Base-by-base conservation (phyloP, 805 yeast genomes). In the Saturnispora sekii region DNA sequence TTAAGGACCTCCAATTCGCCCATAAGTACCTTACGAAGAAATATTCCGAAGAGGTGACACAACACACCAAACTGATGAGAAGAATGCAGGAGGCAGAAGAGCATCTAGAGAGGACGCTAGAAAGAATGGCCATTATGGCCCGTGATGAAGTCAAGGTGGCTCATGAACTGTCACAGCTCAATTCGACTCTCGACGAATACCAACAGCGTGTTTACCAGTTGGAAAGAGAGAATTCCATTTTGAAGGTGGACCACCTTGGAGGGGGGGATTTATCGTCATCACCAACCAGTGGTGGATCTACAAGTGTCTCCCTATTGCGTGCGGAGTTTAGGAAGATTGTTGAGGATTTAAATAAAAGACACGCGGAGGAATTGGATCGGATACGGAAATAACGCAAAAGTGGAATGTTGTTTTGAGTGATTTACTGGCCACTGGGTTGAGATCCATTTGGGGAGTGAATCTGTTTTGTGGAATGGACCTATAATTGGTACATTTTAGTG, bases 291-390 rank as follows among this genome's bases (percentile, higher is more conserved):
- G 10, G 35, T 3, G 8, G 16, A 5, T 21, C 43, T 1, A 26
- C 38, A 5, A 37, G 47, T 10, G 74, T 74, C 33, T 73, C 79
- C 0, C 77, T 81, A 3, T 64, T 83, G 60, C 67, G 85, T 46
- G 69, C 74, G 49, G 88, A 83, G 59, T 83, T 82, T 64, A 81
- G 76, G 60, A 79, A 76, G 53, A 64, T 81, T 41, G 77, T 82
- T 4, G 64, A 70, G 17, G 79, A 77, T 34, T 74, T 81, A 46
- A 84, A 79, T 49, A 74, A 70, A 38, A 76, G 70, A 46, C 77
- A 79, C 53, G 85, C 80, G 51, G 55, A 64, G 10, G 84, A 81
- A 50, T 59, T 83, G 38, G 66, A 59, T 68, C 40, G 44, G 29
- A 38, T 33, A 10, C 17, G 37, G 46, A 46, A 32, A 33, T 44